Percentiles rank a stretch among this genome's conserved stretches.
Evolutionary conservation across 305 asterid genomes (phyloP).

Genomic region (Rubia tinctorum): DNA sequence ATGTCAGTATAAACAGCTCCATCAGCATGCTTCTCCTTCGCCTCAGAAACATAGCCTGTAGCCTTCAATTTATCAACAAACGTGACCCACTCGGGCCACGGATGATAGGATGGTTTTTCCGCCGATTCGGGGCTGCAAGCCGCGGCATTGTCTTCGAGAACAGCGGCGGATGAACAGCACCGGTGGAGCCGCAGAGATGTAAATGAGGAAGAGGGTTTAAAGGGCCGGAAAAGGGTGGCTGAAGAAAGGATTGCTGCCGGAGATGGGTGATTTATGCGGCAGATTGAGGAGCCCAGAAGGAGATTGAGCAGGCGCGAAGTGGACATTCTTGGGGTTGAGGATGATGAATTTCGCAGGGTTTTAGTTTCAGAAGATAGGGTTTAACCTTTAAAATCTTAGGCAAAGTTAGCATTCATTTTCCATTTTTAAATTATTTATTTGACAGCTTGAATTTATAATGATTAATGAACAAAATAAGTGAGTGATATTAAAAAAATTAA

Average conservation of each 20-base stretch:
- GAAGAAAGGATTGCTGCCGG: slow-evolving; percentile 19
- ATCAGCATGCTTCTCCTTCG: slow-evolving; percentile 20
- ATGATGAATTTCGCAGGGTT: background rate
- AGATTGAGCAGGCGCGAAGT: slow-evolving; percentile 43
- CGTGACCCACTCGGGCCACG: slow-evolving; percentile 93
- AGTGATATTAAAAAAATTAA: no score
- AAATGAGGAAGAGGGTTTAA: slow-evolving; percentile 16
- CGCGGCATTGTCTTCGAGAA: slow-evolving; percentile 13
- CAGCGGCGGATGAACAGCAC: slow-evolving; percentile 40
- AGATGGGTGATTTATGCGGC: slow-evolving; percentile 31
- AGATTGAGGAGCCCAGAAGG: slow-evolving; percentile 45
- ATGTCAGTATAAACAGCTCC: slow-evolving; percentile 42
- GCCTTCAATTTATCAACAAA: slow-evolving; percentile 66
- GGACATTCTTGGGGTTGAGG: slow-evolving; percentile 33
- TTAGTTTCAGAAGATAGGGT: slow-evolving; percentile 4
- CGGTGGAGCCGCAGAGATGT: slow-evolving; percentile 40
- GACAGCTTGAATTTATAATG: no score
- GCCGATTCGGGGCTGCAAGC: slow-evolving; percentile 18
- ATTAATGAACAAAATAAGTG: no score
- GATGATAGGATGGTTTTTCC: slow-evolving; percentile 35
- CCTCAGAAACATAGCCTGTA: slow-evolving; percentile 53
- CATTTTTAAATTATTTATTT: no score
- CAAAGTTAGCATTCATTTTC: no score
- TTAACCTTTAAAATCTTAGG: background rate
- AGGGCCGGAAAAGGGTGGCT: slow-evolving; percentile 20